Evolutionary conservation across 2,329 filamentous ascomycete species (phyloP).

Genomic region (Pestalotiopsis sp.): DNA sequence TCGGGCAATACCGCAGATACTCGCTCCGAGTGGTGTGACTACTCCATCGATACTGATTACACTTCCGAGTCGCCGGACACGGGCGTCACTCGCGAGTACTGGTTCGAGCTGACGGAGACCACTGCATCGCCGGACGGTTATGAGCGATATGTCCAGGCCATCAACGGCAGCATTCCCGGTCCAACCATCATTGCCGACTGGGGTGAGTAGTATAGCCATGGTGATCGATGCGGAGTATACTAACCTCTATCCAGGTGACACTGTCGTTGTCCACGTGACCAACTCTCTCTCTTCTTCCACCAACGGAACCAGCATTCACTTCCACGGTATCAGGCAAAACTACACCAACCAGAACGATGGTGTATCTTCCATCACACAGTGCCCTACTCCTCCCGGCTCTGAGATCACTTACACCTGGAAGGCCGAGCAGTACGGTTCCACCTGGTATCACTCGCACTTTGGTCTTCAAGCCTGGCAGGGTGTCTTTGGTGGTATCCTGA

Average conservation of each 20-base stretch:
- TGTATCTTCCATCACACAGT: conserved; percentile 52
- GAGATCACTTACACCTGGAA: conserved; percentile 60
- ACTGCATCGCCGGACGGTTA: conserved; percentile 37
- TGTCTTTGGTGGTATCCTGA: conserved; percentile 61
- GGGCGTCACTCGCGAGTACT: conserved; percentile 39
- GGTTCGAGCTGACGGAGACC: conserved; percentile 24
- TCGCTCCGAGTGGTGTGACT: conserved; percentile 36
- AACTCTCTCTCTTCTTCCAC: conserved; percentile 44
- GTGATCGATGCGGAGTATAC: not conserved
- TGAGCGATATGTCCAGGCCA: conserved; percentile 28
- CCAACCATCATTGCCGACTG: conserved; percentile 49
- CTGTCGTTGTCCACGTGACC: conserved; percentile 50
- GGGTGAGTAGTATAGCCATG: conserved; percentile 20
- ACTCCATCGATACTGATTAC: conserved; percentile 38
- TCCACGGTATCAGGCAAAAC: conserved; percentile 63
- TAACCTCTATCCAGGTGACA: conserved; percentile 24
- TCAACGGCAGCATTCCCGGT: conserved; percentile 39
- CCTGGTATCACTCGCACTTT: conserved; percentile 66
- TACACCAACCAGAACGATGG: conserved; percentile 60
- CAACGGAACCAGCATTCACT: conserved; percentile 66
- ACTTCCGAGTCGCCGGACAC: conserved; percentile 34
- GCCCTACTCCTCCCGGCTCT: conserved; percentile 52
- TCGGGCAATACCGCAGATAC: conserved; percentile 10
- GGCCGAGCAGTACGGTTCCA: conserved; percentile 55
- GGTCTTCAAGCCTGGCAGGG: conserved; percentile 53